Conservation (phyloP, 1,139 yeast species). For the Diutina siamensis region DNA sequence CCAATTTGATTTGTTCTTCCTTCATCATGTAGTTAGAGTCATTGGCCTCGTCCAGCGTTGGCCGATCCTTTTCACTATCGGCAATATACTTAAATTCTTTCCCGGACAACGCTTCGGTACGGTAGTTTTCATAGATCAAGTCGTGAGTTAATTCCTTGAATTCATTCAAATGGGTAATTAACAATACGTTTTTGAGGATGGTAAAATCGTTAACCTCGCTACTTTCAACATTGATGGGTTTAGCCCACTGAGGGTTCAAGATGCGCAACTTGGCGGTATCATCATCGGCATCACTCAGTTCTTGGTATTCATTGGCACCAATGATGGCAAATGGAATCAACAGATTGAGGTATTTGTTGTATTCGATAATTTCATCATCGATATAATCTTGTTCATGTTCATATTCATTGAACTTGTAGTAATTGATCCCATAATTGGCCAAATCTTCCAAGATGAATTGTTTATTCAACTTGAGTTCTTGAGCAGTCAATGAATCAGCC, state of each 20-base stretch:
- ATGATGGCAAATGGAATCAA: conserved; percentile 41
- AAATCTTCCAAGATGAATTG: conserved; percentile 27
- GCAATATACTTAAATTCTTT: conserved; percentile 9
- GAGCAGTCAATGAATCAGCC: conserved; percentile 42
- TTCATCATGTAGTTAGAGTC: conserved; percentile 40
- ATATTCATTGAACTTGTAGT: conserved; percentile 36
- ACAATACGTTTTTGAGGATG: conserved; percentile 49
- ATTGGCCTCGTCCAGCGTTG: conserved; percentile 20
- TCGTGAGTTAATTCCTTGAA: conserved; percentile 6
- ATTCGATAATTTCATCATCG: conserved; percentile 39
- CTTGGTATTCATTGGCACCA: conserved; percentile 14
- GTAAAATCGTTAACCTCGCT: conserved; percentile 53
- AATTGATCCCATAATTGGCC: conserved; percentile 26
- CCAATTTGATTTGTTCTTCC: conserved; percentile 72
- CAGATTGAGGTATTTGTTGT: conserved; percentile 33
- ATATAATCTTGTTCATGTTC: conserved; percentile 36
- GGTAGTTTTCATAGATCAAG: conserved; percentile 26
- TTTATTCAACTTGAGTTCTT: conserved; percentile 35
- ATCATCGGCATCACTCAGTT: conserved; percentile 5
- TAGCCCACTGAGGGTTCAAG: conserved; percentile 23
- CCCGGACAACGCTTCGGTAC: conserved; percentile 50
- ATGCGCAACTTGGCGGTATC: conserved; percentile 22
- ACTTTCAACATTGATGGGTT: conserved; percentile 36
- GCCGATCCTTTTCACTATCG: background rate
- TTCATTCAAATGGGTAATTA: conserved; percentile 56